phyloP scores from a whole-genome alignment of 148 eudicot genomes.

The Fagopyrum homotropicum region DNA sequence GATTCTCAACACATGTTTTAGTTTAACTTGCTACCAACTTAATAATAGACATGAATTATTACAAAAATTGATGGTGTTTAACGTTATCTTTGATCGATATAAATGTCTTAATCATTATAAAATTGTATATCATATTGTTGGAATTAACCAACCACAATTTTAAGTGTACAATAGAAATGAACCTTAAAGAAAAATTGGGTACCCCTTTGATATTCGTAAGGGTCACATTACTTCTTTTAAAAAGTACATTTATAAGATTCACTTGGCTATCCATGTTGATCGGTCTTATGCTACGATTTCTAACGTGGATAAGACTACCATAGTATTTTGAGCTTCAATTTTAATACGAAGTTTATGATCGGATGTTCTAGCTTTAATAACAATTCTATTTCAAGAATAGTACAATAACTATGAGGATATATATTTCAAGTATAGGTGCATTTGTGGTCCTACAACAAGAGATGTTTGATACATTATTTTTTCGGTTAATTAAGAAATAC shows the following conservation, averaged over 20 bases:
- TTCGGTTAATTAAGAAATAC: background rate
- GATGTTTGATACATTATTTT: background rate
- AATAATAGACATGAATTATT: background rate
- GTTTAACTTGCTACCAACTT: background rate
- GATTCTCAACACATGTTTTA: background rate
- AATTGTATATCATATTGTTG: background rate
- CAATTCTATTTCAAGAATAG: background rate
- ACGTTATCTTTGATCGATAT: background rate
- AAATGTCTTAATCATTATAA: background rate
- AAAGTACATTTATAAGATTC: too few relatives aligned
- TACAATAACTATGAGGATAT: background rate
- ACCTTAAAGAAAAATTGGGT: too few relatives aligned
- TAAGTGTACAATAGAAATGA: too few relatives aligned
- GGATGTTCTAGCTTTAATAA: background rate
- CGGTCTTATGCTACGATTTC: too few relatives aligned
- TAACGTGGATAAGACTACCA: too few relatives aligned
- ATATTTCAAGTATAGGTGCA: background rate
- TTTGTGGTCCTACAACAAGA: background rate
- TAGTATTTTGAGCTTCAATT: background rate
- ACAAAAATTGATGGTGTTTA: background rate
- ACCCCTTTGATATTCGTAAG: too few relatives aligned
- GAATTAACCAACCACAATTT: too few relatives aligned
- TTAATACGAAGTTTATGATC: background rate
- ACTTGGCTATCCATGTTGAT: too few relatives aligned
- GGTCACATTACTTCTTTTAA: too few relatives aligned